Conservation (phyloP, 768 basidiomycete species). For the Macrolepiota albuminosa region DNA sequence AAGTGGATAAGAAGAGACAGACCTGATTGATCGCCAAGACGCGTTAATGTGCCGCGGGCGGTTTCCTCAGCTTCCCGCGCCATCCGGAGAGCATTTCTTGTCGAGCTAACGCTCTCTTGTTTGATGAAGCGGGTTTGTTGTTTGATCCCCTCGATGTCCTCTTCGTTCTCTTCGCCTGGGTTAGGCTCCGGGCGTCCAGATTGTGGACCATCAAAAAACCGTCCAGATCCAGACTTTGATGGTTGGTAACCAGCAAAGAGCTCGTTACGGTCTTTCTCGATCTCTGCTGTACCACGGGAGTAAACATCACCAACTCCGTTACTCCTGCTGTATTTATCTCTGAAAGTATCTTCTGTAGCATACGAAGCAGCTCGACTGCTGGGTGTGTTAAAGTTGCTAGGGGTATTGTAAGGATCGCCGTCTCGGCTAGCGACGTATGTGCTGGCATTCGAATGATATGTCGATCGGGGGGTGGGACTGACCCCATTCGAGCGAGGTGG, state of each 20-base stretch:
- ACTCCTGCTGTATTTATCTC: conserved; percentile 48
- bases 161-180: conserved; percentile 73
- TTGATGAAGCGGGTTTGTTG: conserved; percentile 84
- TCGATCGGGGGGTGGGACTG: conserved; percentile 29
- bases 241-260: conserved; percentile 75
- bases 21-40: conserved; percentile 94
- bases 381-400: conserved; percentile 46
- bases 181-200: conserved; percentile 36
- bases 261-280: conserved; percentile 65
- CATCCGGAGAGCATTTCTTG: conserved; percentile 87
- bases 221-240: conserved; percentile 49
- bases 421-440: conserved; percentile 71
- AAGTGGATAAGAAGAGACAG: conserved; percentile 16
- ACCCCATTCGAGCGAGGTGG: conserved; percentile 26
- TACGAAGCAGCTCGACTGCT: conserved; percentile 15
- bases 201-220: conserved; percentile 65
- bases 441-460: conserved; percentile 46
- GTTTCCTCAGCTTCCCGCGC: conserved; percentile 98
- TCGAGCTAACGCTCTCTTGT: conserved; percentile 86
- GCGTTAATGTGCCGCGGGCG: conserved; percentile 75
- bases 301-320: conserved; percentile 60
- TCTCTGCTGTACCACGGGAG: conserved; percentile 52
- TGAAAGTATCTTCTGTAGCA: conserved; percentile 17
- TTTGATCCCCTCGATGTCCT: conserved; percentile 94
- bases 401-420: conserved; percentile 36